Base-by-base conservation (phyloP, 352 stramenopile genomes). In the Globisporangium irregulare region DNA sequence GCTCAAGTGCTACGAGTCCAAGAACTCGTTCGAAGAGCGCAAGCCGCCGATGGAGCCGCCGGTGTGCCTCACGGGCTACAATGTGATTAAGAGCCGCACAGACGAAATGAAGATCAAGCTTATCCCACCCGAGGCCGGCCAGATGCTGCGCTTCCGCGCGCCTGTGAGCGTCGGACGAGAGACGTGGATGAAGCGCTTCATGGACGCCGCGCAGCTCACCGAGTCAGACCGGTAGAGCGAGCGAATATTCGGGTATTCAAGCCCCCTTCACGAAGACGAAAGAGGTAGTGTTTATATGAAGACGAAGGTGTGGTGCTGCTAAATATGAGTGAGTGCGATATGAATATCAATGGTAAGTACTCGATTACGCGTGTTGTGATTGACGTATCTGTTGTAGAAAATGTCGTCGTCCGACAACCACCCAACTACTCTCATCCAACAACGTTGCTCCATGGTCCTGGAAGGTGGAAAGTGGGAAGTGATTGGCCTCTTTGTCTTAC, bases 31-130 rank as follows among this genome's bases (percentile, higher is more conserved):
- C 54, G 85, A 93, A 63, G 85, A 93, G 69, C 81, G 85, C 7
- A 75, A 74, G 2, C 64, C 75, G 32, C 78, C 82, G 10, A 82
- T 76, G 55, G 85, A 89, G 36, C 71, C 66, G 3, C 75, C 83
- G 7, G 70, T 90, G 50, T 80, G 71, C 32, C 76, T 93, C 65
- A 87, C 80, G 27, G 85, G 82, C n/a, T 91, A 85, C 72, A 84
- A 70, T 22, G 80, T 93, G 14, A 76, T 90, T 38, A 82, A 82
- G 32, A 91, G 82, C 53, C 85, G 82, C 53, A 91, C 85, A 12
- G 85, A 93, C 66, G 82, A 93, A 50, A 82, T 89, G 66, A 93
- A 93, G 66, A 89, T 93, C 69, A 93, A 93, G 70, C 59, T 93
- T 58, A 72, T 93, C 24, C 81, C 85, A 14, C 82, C 85, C 10